Conservation (phyloP, 2,329 filamentous ascomycete species). For the Dichotomopilus funicola region DNA sequence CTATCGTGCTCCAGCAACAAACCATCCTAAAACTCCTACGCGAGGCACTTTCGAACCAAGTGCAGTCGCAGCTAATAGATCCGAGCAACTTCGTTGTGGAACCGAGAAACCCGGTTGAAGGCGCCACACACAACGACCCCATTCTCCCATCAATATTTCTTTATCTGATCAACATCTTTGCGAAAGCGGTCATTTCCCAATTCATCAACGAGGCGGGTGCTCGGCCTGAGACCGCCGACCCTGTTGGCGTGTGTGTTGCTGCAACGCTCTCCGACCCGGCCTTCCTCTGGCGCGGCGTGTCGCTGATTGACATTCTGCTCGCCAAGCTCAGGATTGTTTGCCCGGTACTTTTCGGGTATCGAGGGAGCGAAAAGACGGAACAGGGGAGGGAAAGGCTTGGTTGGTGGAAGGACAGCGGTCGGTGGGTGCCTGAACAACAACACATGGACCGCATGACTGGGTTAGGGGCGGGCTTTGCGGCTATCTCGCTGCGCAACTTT, state of each 20-base stretch:
- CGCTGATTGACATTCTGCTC: constrained; percentile 68
- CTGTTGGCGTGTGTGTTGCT: constrained; percentile 63
- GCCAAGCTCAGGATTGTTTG: constrained; percentile 77
- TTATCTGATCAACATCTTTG: constrained; percentile 66
- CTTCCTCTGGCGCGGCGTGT: constrained; percentile 57
- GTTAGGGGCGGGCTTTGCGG: constrained; percentile 75
- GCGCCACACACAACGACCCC: constrained; percentile 37
- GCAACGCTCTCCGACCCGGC: constrained; percentile 60
- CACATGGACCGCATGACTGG: constrained; percentile 81
- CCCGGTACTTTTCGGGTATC: constrained; percentile 79
- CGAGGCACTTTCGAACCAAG: constrained; percentile 42
- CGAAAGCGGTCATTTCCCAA: constrained; percentile 61
- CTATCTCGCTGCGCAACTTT: constrained; percentile 78
- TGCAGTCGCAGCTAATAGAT: constrained; percentile 44
- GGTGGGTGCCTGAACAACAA: constrained; percentile 60
- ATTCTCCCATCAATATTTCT: constrained; percentile 54
- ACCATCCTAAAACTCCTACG: constrained; percentile 47
- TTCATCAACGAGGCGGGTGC: constrained; percentile 56
- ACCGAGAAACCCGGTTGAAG: constrained; percentile 34
- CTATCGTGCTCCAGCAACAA: constrained; percentile 19
- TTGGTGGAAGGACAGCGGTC: constrained; percentile 58
- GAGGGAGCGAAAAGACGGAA: constrained; percentile 66
- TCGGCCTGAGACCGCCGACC: constrained; percentile 57
- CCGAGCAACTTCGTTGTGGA: constrained; percentile 45
- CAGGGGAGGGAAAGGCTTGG: constrained; percentile 62